A percentile compares a stretch with the other conserved stretches of the same genome.
These are phyloP conservation scores for Mikania micrantha DNA, from an alignment of 129 eudicot genomes.

Conservation along the genomic window DNA sequence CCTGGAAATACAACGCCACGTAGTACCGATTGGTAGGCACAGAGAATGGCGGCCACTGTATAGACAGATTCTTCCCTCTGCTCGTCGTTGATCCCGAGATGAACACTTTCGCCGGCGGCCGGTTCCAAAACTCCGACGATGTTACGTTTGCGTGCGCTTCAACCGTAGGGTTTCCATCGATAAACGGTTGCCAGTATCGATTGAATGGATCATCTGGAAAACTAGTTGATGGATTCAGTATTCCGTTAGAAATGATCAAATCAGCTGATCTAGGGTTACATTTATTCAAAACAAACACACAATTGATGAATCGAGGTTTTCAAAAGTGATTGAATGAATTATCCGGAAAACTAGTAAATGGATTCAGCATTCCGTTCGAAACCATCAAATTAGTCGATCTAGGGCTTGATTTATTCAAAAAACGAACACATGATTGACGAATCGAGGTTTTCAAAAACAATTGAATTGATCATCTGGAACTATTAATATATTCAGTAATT, in stretches of 20 bases:
- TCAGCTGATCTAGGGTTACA: background rate
- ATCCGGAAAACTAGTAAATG: too few species aligned
- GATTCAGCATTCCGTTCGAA: too few species aligned
- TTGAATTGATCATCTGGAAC: too few species aligned
- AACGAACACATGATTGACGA: too few species aligned
- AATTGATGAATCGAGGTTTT: too few species aligned
- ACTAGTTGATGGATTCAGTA: background rate
- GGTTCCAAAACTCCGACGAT: slow-evolving; percentile 71
- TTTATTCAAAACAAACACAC: background rate
- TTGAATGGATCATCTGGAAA: slow-evolving; percentile 75
- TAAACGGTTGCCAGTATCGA: slow-evolving; percentile 70
- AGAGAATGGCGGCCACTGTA: slow-evolving; percentile 70
- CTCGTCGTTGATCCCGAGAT: slow-evolving; percentile 57
- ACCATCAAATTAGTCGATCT: too few species aligned
- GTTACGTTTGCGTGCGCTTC: slow-evolving; percentile 44
- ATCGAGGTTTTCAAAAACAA: too few species aligned
- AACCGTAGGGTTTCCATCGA: slow-evolving; percentile 43
- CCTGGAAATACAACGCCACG: slow-evolving; percentile 80
- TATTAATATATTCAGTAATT: too few species aligned
- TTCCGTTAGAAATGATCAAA: background rate
- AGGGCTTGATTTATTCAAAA: too few species aligned
- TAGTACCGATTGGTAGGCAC: slow-evolving; percentile 60
- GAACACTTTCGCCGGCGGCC: slow-evolving; percentile 65
- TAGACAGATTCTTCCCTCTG: slow-evolving; percentile 52
- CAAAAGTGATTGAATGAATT: too few species aligned